Evolutionary conservation across 345 rosid genomes (phyloP), one percentile per base, ranked within the genome.

Genomic region (Erucastrum elatum): DNA sequence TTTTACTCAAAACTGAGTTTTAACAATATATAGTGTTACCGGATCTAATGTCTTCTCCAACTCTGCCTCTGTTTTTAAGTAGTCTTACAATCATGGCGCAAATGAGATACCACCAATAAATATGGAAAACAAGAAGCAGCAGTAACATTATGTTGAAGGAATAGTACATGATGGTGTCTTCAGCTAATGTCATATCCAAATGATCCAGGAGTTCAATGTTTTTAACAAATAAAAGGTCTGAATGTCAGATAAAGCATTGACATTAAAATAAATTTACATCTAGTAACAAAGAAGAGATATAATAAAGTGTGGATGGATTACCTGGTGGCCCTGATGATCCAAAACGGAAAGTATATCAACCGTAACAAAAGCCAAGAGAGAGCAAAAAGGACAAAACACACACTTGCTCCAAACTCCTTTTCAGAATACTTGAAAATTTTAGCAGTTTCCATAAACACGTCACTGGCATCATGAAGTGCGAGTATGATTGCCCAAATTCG

Each of bases 41-140:
- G 12, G 96, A 91, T 93, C 99, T 91, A 71, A 95, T 93, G 80
- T 93, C 98, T 84, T 93, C 98, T 58, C 96, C 99, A 8, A 95
- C 94, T 85, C 83, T 81, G 84, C 99, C 98, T 64, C 91, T 89
- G 85, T 95, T 96, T 81, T 85, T 83, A 33, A 93, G 88, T 64
- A 91, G 94, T 85, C 87, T 88, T 82, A 49, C 84, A 68, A 93
- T 91, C 99, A 93, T 95, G 41, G 92, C 80, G 73, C 83, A 91
- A 70, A 96, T 96, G 71, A 96, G 94, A 82, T 82, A 68, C 99
- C 98, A 96, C 99, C 99, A 96, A 82, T 96, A 96, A 53, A 93
- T 81, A 80, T 96, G 99, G 90, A 93, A 96, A 37, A 89, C 91
- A 71, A 93, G 87, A 68, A 96, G 83, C 87, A 72, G 90, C 85